phyloP scores from a whole-genome alignment of 1,284 basidiomycete genomes.

The Moesziomyces globuligerus region DNA sequence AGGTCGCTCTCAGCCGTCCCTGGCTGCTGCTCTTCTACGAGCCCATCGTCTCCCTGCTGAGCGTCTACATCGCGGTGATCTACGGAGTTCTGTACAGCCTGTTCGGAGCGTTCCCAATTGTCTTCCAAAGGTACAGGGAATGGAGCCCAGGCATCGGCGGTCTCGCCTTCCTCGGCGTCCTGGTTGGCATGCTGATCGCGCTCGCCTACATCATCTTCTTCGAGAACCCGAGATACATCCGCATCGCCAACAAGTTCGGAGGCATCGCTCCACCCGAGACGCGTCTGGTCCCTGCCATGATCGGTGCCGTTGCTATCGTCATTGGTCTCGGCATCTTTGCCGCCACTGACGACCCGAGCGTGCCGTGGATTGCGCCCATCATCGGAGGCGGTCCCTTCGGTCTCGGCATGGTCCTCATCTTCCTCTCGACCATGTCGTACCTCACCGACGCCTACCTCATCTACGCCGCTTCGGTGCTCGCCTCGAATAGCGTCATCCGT shows the following conservation, averaged over 20 bases:
- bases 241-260: conserved; percentile 34
- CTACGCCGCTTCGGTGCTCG: conserved; percentile 71
- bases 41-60: conserved; percentile 80
- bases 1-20: conserved; percentile 54
- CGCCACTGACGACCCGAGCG: conserved; percentile 52
- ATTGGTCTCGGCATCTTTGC: conserved; percentile 68
- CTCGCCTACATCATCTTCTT: conserved; percentile 53
- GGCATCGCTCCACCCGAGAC: conserved; percentile 63
- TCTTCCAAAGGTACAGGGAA: conserved; percentile 59
- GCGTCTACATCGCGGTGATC: conserved; percentile 81
- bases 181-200: conserved; percentile 64
- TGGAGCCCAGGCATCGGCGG: conserved; percentile 62
- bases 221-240: conserved; percentile 57
- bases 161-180: conserved; percentile 65
- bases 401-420: conserved; percentile 72
- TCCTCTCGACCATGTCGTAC: conserved; percentile 69
- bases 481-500: conserved; percentile 77
- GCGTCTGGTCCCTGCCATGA: conserved; percentile 54
- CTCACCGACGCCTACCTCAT: conserved; percentile 71
- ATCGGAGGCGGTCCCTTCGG: conserved; percentile 46
- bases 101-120: conserved; percentile 66
- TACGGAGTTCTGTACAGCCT: conserved; percentile 69
- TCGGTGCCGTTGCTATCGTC: conserved; percentile 67
- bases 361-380: conserved; percentile 66
- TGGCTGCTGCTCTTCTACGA: conserved; percentile 73